phyloP scores from a whole-genome alignment of 495 filamentous ascomycete genomes.

The Clohesyomyces aquaticus region DNA sequence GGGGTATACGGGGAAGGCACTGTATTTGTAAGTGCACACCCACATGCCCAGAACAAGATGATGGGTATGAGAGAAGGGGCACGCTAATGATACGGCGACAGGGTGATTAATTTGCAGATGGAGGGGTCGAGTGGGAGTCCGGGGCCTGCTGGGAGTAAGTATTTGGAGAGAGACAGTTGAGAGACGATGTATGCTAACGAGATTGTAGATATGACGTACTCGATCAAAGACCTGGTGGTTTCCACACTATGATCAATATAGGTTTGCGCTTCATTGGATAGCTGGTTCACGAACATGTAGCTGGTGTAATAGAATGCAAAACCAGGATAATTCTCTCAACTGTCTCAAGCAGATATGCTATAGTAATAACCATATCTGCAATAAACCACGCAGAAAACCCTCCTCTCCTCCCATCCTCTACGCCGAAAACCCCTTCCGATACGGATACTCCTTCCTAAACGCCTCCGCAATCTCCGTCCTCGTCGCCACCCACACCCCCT shows the following conservation, averaged over 20 bases:
- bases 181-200: neutral
- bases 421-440: slow-evolving; percentile 41
- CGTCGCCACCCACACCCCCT: slow-evolving; percentile 55
- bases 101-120: slow-evolving; percentile 37
- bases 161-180: neutral
- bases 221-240: slow-evolving; percentile 23
- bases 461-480: slow-evolving; percentile 52
- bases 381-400: neutral
- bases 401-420: neutral
- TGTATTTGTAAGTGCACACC: slow-evolving; percentile 27
- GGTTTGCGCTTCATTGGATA: neutral
- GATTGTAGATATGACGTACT: slow-evolving; percentile 29
- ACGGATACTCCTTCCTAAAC: slow-evolving; percentile 51
- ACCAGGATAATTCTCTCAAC: too few relatives aligned
- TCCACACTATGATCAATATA: slow-evolving; percentile 21
- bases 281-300: neutral
- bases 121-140: slow-evolving; percentile 30
- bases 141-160: slow-evolving; percentile 29
- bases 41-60: too few relatives aligned
- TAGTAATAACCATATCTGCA: neutral
- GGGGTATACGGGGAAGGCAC: slow-evolving; percentile 43
- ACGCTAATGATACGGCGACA: neutral
- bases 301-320: too few relatives aligned
- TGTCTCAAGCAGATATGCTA: too few relatives aligned
- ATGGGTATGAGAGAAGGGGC: neutral